A percentile compares a stretch with the other conserved stretches of the same genome.
phyloP scores from a whole-genome alignment of 768 basidiomycete species.

The Phaffia australis region DNA sequence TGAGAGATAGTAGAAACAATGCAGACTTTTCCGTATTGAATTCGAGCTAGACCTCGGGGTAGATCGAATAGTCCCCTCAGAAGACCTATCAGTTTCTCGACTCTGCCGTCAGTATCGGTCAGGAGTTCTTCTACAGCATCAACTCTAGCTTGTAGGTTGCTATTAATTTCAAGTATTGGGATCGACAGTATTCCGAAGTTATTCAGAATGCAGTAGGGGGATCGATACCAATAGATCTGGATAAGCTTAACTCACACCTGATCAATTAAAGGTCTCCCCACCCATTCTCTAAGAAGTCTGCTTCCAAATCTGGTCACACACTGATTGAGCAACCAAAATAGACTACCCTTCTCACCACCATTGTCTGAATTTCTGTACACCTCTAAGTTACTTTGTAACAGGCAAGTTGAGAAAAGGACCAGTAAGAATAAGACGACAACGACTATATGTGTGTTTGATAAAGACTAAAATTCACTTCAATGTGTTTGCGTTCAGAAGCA shows the following conservation, averaged over 20 bases:
- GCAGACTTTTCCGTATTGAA: conserved; percentile 79
- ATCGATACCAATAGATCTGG: neutral
- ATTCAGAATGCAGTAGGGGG: too few relatives aligned
- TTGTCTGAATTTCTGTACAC: conserved; percentile 88
- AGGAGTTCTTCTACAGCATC: conserved; percentile 77
- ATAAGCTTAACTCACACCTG: conserved; percentile 43
- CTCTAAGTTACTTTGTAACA: conserved; percentile 44
- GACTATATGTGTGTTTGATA: conserved; percentile 51
- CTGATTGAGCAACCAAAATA: conserved; percentile 75
- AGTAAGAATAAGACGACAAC: neutral
- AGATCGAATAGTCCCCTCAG: conserved; percentile 75
- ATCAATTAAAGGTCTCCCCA: conserved; percentile 72
- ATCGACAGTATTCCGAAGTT: neutral
- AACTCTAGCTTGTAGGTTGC: conserved; percentile 61
- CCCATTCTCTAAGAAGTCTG: conserved; percentile 69
- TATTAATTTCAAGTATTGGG: conserved; percentile 33
- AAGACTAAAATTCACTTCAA: conserved; percentile 35
- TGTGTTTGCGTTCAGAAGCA: conserved; percentile 83
- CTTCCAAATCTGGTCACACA: conserved; percentile 84
- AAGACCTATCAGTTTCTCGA: conserved; percentile 57
- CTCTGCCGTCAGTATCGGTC: conserved; percentile 48
- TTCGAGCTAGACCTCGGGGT: conserved; percentile 68
- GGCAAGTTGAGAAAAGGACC: neutral
- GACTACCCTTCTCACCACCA: conserved; percentile 56
- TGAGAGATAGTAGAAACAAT: neutral